Conservation (phyloP, 2,329 filamentous ascomycete species). For the Juglanconis sp. region DNA sequence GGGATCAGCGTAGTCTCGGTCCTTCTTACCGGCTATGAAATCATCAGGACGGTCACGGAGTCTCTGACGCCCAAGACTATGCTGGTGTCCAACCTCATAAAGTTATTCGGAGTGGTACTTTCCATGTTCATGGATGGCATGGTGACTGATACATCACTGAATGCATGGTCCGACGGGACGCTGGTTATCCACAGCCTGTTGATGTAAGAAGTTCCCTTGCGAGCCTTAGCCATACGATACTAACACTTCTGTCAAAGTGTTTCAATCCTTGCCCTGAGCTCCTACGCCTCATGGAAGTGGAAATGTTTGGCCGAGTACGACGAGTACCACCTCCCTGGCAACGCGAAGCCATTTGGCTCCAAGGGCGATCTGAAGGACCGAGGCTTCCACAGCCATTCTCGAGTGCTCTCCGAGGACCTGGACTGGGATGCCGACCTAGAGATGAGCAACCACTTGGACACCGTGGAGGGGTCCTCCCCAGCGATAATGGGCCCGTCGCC, state of each 20-base stretch:
- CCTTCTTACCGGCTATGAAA: constrained; percentile 44
- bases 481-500: constrained; percentile 7
- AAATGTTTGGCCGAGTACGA: constrained; percentile 47
- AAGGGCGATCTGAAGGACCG: constrained; percentile 19
- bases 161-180: constrained; percentile 45
- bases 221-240: constrained; percentile 7
- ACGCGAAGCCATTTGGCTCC: constrained; percentile 49
- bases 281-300: constrained; percentile 47
- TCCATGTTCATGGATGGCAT: constrained; percentile 51
- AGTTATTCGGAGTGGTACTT: constrained; percentile 42
- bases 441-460: constrained; percentile 25
- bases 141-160: constrained; percentile 41
- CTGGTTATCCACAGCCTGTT: constrained; percentile 46
- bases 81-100: constrained; percentile 49
- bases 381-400: not conserved
- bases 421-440: constrained; percentile 20
- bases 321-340: constrained; percentile 47
- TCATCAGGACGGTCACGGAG: constrained; percentile 45
- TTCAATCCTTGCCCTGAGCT: constrained; percentile 39
- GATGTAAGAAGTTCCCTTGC: constrained; percentile 38
- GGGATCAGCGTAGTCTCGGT: constrained; percentile 45
- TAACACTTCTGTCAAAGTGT: constrained; percentile 28
- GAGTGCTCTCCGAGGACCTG: constrained; percentile 17
- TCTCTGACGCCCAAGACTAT: constrained; percentile 53
- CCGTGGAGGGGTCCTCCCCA: constrained; percentile 16